A percentile compares a stretch with the other conserved stretches of the same genome.
phyloP scores from a whole-genome alignment of 345 rosid species.

The Brassica cretica region DNA sequence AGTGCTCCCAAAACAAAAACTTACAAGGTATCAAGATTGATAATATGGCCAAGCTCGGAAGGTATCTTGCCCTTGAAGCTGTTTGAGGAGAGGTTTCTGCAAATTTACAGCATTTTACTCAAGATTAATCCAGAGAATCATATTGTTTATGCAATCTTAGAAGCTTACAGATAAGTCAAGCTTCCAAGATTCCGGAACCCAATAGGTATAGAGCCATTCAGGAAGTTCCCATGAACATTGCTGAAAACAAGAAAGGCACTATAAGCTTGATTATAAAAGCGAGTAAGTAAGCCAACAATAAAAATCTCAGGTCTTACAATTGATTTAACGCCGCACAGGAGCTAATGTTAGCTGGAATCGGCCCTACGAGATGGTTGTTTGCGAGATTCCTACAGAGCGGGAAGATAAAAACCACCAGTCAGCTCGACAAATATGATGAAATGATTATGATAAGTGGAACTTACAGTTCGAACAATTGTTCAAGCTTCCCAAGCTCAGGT shows the following conservation, averaged over 20 bases:
- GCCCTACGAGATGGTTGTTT: constrained; percentile 75
- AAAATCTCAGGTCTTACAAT: constrained; percentile 52
- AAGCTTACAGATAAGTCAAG: constrained; percentile 81
- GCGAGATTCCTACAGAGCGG: constrained; percentile 71
- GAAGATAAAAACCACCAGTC: not conserved
- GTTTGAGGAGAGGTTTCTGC: constrained; percentile 80
- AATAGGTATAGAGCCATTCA: constrained; percentile 74
- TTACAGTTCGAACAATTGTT: constrained; percentile 87
- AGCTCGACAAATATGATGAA: not conserved
- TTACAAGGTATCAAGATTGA: constrained; percentile 90
- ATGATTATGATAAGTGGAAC: constrained; percentile 11
- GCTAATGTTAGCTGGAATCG: constrained; percentile 76
- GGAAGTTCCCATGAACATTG: constrained; percentile 79
- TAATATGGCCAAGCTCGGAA: constrained; percentile 68
- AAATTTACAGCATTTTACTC: not conserved
- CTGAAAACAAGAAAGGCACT: constrained; percentile 34
- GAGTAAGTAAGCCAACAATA: not conserved
- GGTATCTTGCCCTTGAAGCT: constrained; percentile 77
- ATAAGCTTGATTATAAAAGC: not conserved
- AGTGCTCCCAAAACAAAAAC: constrained; percentile 5
- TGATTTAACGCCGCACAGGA: constrained; percentile 85
- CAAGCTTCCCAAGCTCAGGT: constrained; percentile 91
- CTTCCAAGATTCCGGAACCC: constrained; percentile 74
- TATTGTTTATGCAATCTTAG: not conserved
- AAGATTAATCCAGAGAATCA: not conserved